A percentile compares a stretch with the other conserved stretches of the same genome.
Evolutionary conservation across 179 eudicot species (phyloP).

Genomic region (Sideroxylon spinosum): DNA sequence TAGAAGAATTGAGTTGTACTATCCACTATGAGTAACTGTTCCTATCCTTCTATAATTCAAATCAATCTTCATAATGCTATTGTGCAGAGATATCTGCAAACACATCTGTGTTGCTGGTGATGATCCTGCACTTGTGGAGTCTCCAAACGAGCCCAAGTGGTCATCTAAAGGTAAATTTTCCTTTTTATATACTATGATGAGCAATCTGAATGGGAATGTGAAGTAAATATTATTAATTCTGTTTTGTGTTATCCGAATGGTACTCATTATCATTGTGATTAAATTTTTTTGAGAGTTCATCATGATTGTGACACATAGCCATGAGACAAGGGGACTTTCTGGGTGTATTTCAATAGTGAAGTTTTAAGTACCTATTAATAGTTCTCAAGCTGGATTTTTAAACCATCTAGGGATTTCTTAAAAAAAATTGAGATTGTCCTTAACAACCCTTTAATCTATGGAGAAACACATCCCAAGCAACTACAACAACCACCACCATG

Average conservation of each 20-base stretch:
- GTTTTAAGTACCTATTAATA: too few species aligned
- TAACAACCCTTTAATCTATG: too few species aligned
- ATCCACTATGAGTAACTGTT: not conserved
- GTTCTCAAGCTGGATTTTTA: too few species aligned
- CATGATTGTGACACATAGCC: not conserved
- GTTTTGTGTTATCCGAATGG: not conserved
- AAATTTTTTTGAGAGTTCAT: conserved; percentile 1
- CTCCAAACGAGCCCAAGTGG: conserved; percentile 97
- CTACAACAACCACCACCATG: too few species aligned
- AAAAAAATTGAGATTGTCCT: too few species aligned
- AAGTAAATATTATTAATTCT: conserved; percentile 3
- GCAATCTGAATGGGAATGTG: not conserved
- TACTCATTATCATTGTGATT: not conserved
- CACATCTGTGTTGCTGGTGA: conserved; percentile 88
- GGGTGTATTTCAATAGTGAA: too few species aligned
- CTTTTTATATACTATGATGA: not conserved
- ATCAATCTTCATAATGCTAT: conserved; percentile 10
- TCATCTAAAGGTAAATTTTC: conserved; percentile 62
- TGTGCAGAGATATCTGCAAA: conserved; percentile 51
- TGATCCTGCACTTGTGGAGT: conserved; percentile 60
- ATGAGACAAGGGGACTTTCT: too few species aligned
- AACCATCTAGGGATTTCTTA: too few species aligned
- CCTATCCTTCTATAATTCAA: not conserved
- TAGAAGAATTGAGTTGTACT: not conserved
- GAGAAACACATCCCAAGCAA: too few species aligned